Base-by-base conservation (phyloP, 768 basidiomycete species). In the Mrakia hoshinonis region DNA sequence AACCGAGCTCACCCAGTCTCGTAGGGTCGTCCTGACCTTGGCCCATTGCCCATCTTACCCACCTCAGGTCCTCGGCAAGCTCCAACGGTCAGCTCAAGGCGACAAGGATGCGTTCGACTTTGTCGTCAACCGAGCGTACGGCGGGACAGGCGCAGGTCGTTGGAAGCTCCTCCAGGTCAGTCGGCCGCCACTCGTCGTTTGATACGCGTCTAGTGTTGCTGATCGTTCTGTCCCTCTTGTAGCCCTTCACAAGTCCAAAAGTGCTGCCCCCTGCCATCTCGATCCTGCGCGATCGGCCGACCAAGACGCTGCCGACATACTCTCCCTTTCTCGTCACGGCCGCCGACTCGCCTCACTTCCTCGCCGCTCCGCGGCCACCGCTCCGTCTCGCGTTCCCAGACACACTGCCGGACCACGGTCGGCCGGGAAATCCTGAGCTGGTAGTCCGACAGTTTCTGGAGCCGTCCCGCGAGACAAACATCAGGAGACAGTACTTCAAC, bases 401-500 rank as follows among this genome's bases (percentile, higher is more conserved):
- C 10, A 66, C 65, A 20, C 51, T 66, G 6, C 65, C 65, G 6
- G 39, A 39, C 22, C 47, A 66, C 47, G 65, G 46, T 13, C 11
- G 31, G 11, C 65, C 65, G n/a, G 65, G 39, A 22, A 52, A 66
- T 26, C 65, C 65, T 0, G 65, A 66, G 26, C 29, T 66, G 39
- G 13, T 52, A 20, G 49, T 49, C 29, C 13, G 65, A 18, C 65
- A 49, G 31, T 66, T 66, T 29, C 46, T 66, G 31, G 48, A 34
- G 26, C 65, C 65, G 26, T 26, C 51, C 20, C 48, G 65, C 22
- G 65, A 66, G 29, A 52, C 51, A n/a, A 66, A 52, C 20, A 49
- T 66, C 20, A 12, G 65, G 7, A 66, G 43, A 66, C 48, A 51
- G 26, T 52, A 66, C 65, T 66, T 46, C 36, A 51, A 52, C 48